Base-by-base conservation (phyloP, 805 yeast species). In the Ogataea ramenticola region DNA sequence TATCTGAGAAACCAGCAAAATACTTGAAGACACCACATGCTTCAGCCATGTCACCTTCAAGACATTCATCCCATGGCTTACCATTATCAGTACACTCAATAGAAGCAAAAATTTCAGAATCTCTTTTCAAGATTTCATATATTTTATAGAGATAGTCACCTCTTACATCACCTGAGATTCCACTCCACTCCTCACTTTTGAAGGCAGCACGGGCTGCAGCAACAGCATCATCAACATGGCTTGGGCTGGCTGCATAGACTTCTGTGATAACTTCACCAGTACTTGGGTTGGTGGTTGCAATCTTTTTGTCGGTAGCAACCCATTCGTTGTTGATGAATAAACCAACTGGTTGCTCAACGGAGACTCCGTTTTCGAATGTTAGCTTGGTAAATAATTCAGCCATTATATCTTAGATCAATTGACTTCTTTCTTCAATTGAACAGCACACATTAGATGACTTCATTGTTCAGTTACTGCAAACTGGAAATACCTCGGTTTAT, bases 1-100 rank as follows among this genome's bases (percentile, higher is more conserved):
- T 85, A 66, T 85, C 93, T 46, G 87, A 81, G 78, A 80, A 83
- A 24, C 93, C 93, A 30, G 86, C 90, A 52, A 77, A 75, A 59
- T 81, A 82, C 56, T 78, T 76, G 67, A 80, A 71, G 24, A 75
- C 74, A 36, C 54, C 61, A 45, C 52, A 53, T 27, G 60, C 44
- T 51, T 62, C 64, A 14, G 35, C 57, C 19, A 62, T 26, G 45
- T 62, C 66, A 11, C 55, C 63, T 40, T 61, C 72, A 39, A 75
- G 65, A 40, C 75, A 66, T 46, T 75, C 80, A 17, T 66, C 72
- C 46, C 67, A 66, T 30, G 80, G 74, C 58, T 78, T 79, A 52
- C 85, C 85, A 45, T 77, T 72, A 57, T 78, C 80, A 46, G 66
- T 57, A 11, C 82, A 71, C 56, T 79, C 85, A 36, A 79, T 65